phyloP scores from a whole-genome alignment of 108 stramenopile species.

The Nitzschia palea region DNA sequence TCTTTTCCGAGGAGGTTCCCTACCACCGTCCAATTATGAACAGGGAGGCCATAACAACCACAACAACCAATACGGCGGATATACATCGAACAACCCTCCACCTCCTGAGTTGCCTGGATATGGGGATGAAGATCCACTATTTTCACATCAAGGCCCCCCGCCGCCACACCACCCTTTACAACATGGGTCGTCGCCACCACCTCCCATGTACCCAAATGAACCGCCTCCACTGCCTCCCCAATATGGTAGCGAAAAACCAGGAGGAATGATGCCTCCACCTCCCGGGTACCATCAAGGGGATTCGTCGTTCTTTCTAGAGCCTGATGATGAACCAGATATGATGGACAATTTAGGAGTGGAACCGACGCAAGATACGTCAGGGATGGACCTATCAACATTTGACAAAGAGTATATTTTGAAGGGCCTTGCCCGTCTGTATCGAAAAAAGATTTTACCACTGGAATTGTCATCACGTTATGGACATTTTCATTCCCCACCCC shows the following conservation, averaged over 20 bases:
- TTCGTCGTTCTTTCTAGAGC: slow-evolving; percentile 14
- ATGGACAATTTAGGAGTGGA: slow-evolving; percentile 5
- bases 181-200: slow-evolving; percentile 11
- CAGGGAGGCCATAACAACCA: background rate
- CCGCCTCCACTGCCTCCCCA: slow-evolving; percentile 18
- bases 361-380: slow-evolving; percentile 16
- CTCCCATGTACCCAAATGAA: slow-evolving; percentile 4
- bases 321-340: slow-evolving; percentile 13
- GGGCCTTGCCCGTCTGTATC: slow-evolving; percentile 77
- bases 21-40: slow-evolving; percentile 2
- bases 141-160: background rate
- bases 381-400: slow-evolving; percentile 73
- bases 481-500: slow-evolving; percentile 95
- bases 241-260: slow-evolving; percentile 4
- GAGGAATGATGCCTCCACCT: slow-evolving; percentile 6
- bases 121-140: background rate
- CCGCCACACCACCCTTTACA: background rate
- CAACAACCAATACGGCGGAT: background rate
- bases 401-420: slow-evolving; percentile 85
- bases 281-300: slow-evolving; percentile 13
- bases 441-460: slow-evolving; percentile 85
- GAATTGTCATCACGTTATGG: slow-evolving; percentile 90
- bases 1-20: slow-evolving; percentile 15
- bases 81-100: background rate
- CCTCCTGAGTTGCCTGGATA: slow-evolving; percentile 13